Base-by-base conservation (phyloP, 495 filamentous ascomycete genomes). In the Letharia columbiana region DNA sequence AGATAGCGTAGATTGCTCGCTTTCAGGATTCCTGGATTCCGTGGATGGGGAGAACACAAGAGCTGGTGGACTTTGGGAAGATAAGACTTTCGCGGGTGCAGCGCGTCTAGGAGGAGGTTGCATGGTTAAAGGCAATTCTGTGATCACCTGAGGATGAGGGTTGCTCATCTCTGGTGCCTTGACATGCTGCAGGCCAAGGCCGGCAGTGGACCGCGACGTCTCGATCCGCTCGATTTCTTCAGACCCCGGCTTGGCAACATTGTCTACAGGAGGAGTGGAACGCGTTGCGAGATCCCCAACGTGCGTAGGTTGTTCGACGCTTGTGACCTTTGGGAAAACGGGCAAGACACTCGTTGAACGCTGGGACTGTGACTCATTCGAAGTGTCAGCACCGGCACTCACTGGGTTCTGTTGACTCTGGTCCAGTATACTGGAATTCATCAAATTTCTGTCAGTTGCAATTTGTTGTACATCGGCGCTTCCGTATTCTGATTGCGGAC, bases 11-110 rank as follows among this genome's bases (percentile, higher is more conserved):
- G 40, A 42, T 64, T 42, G 23, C 40, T 57, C 23, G n/a, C 49
- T 52, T 52, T 52, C n/a, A 52, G 23, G 49, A 13, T 28, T 52
- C 23, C 9, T 28, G n/a, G 3, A 4, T 52, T 52, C 49, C 12
- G 49, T 23, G 9, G 49, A 28, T 28, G n/a, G 7, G 49, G 5
- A 31, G 49, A 28, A 52, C n/a, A 52, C n/a, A n/a, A 23, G 18
- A 52, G 49, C n/a, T 52, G 49, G 49, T 52, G 49, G 49, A 52
- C 49, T 23, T 23, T 28, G 49, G n/a, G 49, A 52, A 28, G 49
- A 3, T n/a, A 23, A 52, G 49, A 8, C 6, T 49, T 18, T 49
- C 9, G 45, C 20, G 7, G 45, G 18, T 49, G 18, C 7, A n/a
- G 23, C 17, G 23, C 28, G 54, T 20, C 23, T 28, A 35, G 50